Percentiles rank a stretch among this genome's conserved stretches.
Conservation (phyloP, 192 early-diverging fungal species). For the Coemansia umbellata region DNA sequence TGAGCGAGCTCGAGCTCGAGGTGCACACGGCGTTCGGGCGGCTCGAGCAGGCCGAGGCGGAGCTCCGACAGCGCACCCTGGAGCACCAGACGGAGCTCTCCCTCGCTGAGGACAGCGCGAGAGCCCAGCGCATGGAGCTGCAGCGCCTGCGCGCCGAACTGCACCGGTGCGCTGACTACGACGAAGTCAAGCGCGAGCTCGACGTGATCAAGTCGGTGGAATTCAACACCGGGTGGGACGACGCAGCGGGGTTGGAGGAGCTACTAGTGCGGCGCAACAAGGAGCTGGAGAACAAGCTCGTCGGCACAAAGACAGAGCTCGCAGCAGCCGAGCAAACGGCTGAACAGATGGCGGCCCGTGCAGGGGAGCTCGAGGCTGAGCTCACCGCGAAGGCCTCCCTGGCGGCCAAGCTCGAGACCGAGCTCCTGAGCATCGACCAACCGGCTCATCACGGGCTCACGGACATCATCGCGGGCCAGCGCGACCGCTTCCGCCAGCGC, state of each 20-base stretch:
- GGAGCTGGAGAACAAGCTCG: constrained; percentile 67
- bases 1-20: constrained; percentile 34
- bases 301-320: constrained; percentile 45
- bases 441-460: constrained; percentile 37
- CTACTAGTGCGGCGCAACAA: constrained; percentile 83
- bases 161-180: constrained; percentile 72
- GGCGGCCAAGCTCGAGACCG: constrained; percentile 50
- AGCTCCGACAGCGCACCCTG: constrained; percentile 23
- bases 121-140: constrained; percentile 58
- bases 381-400: constrained; percentile 6
- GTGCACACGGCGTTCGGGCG: constrained; percentile 22
- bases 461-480: constrained; percentile 82
- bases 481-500: constrained; percentile 84
- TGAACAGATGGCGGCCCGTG: constrained; percentile 14
- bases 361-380: background rate
- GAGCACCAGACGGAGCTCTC: constrained; percentile 2
- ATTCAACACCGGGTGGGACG: constrained; percentile 57
- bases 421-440: background rate
- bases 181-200: constrained; percentile 81
- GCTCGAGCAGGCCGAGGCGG: constrained; percentile 35
- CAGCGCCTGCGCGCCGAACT: constrained; percentile 53
- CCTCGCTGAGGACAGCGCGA: constrained; percentile 22
- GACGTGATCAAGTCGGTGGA: constrained; percentile 68
- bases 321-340: constrained; percentile 43
- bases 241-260: constrained; percentile 63